Percentiles rank a stretch among this genome's conserved stretches.
phyloP scores from a whole-genome alignment of 176 grass and related monocot genomes.

The Cymbopogon citratus region DNA sequence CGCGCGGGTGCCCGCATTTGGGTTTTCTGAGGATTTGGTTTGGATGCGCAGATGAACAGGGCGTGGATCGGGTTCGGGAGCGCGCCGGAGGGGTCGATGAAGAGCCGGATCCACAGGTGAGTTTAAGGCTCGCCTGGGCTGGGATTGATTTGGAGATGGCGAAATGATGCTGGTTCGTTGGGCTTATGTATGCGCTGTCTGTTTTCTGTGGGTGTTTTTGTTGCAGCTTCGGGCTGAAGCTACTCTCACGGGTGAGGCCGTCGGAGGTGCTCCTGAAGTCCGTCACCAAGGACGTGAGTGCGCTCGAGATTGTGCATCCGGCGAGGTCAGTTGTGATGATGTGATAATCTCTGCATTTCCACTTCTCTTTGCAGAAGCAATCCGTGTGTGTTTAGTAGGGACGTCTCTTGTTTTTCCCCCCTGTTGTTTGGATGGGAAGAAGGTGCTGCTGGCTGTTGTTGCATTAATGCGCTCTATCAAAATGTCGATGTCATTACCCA shows the following conservation, averaged over 20 bases:
- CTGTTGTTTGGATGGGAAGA: not conserved
- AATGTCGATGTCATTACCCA: not conserved
- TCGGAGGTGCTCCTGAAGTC: slow-evolving; percentile 90
- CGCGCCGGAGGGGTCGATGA: slow-evolving; percentile 71
- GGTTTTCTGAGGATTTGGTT: not conserved
- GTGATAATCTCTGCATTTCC: not conserved
- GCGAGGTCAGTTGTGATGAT: slow-evolving; percentile 36
- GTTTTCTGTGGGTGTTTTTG: not conserved
- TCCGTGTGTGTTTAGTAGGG: not conserved
- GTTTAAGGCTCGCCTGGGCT: not conserved
- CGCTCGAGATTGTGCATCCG: slow-evolving; percentile 72
- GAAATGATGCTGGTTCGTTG: slow-evolving; percentile 10
- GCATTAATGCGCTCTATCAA: not conserved
- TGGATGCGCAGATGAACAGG: slow-evolving; percentile 60
- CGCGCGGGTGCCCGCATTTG: not conserved
- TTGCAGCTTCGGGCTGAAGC: slow-evolving; percentile 71
- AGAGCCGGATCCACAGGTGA: slow-evolving; percentile 78
- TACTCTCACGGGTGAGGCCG: slow-evolving; percentile 71
- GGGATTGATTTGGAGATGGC: not conserved
- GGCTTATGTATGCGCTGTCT: not conserved
- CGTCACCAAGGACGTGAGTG: slow-evolving; percentile 68
- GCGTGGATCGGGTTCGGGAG: slow-evolving; percentile 79
- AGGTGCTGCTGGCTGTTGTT: not conserved
- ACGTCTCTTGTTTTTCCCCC: not conserved
- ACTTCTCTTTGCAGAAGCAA: not conserved